Evolutionary conservation across 2,329 filamentous ascomycete species (phyloP), one percentile per base, ranked within the genome.

Genomic region (Microdochium trichocladiopsis): DNA sequence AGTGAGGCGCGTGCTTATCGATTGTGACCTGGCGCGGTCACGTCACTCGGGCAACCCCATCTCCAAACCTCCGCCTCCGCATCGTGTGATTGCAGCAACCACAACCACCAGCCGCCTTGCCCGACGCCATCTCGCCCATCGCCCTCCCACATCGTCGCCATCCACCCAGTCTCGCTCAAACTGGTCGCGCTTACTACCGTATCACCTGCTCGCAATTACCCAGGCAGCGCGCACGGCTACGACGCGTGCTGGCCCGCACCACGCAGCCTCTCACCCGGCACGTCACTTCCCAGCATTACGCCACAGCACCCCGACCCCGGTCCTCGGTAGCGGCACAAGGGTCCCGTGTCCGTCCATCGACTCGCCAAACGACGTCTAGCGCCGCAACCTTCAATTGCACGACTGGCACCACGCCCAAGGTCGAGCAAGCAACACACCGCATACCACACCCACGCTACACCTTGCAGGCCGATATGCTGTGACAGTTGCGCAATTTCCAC

Each of bases 1-100:
- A n/a, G n/a, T n/a, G n/a, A n/a, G n/a, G n/a, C 28, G 28, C 28
- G 8, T 33, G 16, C 41, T 45, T 45, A 45, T 45, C 41, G 41
- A 45, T 45, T 45, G 41, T 18, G 6, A 21, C 21, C 3, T 45
- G 41, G 41, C 41, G n/a, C 41, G 22, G 41, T 21, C 41, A 45
- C 41, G 41, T 45, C 41, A 45, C 41, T 45, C 41, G 41, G 36
- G 41, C 41, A 45, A 45, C 41, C 41, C 41, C 41, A 45, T 22
- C 18, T 16, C 41, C 41, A 45, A 45, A 45, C 41, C 41, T 45
- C 41, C 41, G 18, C 41, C 41, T 45, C 18, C 41, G 41, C 41
- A 45, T 45, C 41, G 41, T 45, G 41, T 45, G 41, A 45, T 45
- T 45, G 41, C 41, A 41, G 6, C 11, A 12, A 16, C 36, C 41